These are phyloP conservation scores for Cordyceps militaris DNA, from an alignment of 2,329 filamentous ascomycete species.

Conservation along the genomic window DNA sequence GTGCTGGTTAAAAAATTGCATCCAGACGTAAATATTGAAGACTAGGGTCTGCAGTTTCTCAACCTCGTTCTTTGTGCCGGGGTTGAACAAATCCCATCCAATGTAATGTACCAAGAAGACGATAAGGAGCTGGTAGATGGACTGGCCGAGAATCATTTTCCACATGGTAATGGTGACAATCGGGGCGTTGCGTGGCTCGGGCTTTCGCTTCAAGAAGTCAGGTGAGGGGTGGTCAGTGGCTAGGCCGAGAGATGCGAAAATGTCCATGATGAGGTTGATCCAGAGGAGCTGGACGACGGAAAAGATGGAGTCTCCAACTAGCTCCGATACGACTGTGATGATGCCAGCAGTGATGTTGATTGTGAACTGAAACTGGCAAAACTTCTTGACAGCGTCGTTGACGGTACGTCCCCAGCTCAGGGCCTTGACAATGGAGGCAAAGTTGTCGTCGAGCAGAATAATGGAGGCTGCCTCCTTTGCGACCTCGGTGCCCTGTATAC, in stretches of 20 bases:
- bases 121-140: conserved; percentile 61
- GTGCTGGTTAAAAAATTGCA: conserved; percentile 83
- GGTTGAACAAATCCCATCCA: conserved; percentile 41
- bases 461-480: conserved; percentile 56
- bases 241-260: conserved; percentile 47
- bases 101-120: conserved; percentile 57
- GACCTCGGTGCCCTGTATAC: conserved; percentile 58
- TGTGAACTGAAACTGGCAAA: conserved; percentile 50
- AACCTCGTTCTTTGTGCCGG: neutral
- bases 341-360: conserved; percentile 55
- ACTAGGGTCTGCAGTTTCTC: conserved; percentile 57
- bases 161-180: conserved; percentile 65
- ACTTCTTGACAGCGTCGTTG: conserved; percentile 58
- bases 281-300: conserved; percentile 53
- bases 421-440: conserved; percentile 55
- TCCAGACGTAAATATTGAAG: conserved; percentile 84
- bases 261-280: conserved; percentile 57
- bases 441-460: conserved; percentile 58
- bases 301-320: conserved; percentile 45
- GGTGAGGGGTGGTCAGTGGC: conserved; percentile 32
- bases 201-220: conserved; percentile 27
- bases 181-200: conserved; percentile 23
- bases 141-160: conserved; percentile 76
- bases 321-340: conserved; percentile 50
- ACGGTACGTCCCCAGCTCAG: conserved; percentile 57